These are phyloP conservation scores for Gillenia trifoliata DNA, from an alignment of 306 rosid genomes.

Conservation along the genomic window DNA sequence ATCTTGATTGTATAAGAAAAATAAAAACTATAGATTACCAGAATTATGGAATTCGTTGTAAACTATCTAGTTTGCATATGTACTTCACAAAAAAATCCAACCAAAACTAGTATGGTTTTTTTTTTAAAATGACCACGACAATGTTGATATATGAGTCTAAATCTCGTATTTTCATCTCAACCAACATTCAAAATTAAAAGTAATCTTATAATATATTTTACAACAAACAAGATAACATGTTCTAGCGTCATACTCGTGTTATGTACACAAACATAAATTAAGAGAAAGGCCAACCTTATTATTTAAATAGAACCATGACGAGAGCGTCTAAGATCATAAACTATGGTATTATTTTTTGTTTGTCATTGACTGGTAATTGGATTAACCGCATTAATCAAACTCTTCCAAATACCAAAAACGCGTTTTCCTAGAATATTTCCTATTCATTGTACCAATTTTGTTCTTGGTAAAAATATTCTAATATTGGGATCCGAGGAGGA, in stretches of 20 bases:
- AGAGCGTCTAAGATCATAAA: background rate
- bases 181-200: background rate
- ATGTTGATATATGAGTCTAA: too few species aligned
- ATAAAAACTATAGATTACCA: too few species aligned
- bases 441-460: background rate
- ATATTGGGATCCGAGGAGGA: background rate
- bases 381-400: background rate
- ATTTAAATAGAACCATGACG: background rate
- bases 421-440: background rate
- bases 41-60: too few species aligned
- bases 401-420: background rate
- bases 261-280: background rate
- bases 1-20: too few species aligned
- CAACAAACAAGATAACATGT: background rate
- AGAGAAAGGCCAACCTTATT: background rate
- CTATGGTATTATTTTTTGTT: background rate
- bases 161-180: background rate
- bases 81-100: too few species aligned
- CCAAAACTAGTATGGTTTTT: too few species aligned
- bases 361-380: background rate
- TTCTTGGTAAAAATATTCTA: background rate
- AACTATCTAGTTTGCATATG: too few species aligned
- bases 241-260: background rate
- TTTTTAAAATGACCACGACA: too few species aligned
- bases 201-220: background rate